Percentiles rank a stretch among this genome's conserved stretches.
These are phyloP conservation scores for Brassica hybrid DNA, from an alignment of 441 rosid genomes.

Conservation along the genomic window DNA sequence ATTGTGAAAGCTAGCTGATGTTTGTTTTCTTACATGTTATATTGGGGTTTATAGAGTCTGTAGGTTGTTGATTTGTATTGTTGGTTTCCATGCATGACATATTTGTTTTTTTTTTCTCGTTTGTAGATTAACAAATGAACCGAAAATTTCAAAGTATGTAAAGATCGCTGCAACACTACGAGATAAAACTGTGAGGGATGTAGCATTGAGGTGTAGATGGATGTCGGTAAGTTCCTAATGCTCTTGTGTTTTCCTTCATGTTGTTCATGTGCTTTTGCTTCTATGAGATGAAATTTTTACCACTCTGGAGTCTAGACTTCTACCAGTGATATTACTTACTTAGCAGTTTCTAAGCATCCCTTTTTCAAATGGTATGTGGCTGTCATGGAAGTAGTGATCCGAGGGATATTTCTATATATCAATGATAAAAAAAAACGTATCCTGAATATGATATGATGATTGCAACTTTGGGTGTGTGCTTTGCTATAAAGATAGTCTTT, in stretches of 20 bases:
- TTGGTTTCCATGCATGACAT: slow-evolving; percentile 20
- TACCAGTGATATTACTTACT: neutral
- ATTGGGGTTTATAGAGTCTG: neutral
- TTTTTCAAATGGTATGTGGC: slow-evolving; percentile 32
- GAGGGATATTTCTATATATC: slow-evolving; percentile 24
- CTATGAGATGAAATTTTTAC: slow-evolving; percentile 18
- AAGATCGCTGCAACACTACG: slow-evolving; percentile 86
- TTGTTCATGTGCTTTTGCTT: slow-evolving; percentile 20
- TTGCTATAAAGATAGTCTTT: slow-evolving; percentile 38
- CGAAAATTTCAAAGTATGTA: slow-evolving; percentile 81
- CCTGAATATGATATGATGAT: slow-evolving; percentile 31
- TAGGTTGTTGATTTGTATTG: slow-evolving; percentile 6
- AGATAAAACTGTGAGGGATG: slow-evolving; percentile 96
- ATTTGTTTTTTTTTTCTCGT: neutral
- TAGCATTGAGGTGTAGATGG: slow-evolving; percentile 99
- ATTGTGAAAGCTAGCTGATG: neutral
- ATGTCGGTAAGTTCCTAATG: slow-evolving; percentile 61
- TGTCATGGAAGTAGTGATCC: slow-evolving; percentile 23
- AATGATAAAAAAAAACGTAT: slow-evolving; percentile 31
- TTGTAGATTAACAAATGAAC: slow-evolving; percentile 72
- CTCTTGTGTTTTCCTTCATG: slow-evolving; percentile 26
- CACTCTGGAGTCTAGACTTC: slow-evolving; percentile 25
- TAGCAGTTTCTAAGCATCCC: slow-evolving; percentile 18
- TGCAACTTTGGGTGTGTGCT: slow-evolving; percentile 36
- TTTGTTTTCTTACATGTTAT: neutral